These are phyloP conservation scores for Quercus alba DNA, from an alignment of 306 rosid species.

Conservation along the genomic window DNA sequence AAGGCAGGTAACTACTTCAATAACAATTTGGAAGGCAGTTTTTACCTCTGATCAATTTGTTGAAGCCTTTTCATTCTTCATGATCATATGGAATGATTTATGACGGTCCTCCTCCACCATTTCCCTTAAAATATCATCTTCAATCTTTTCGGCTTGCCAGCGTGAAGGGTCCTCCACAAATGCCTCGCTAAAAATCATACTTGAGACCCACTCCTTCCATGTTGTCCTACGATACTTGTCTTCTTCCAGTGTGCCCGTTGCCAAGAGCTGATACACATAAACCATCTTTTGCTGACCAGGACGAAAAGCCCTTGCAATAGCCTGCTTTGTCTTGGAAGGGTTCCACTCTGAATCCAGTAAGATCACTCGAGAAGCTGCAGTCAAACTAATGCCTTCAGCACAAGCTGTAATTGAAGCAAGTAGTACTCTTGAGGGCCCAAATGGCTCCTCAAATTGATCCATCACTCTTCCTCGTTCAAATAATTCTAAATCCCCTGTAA, in stretches of 20 bases:
- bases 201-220: constrained; percentile 96
- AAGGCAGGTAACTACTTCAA: neutral
- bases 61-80: constrained; percentile 94
- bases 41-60: constrained; percentile 55
- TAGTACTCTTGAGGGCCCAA: constrained; percentile 68
- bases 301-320: constrained; percentile 89
- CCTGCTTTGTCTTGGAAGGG: constrained; percentile 94
- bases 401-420: constrained; percentile 97
- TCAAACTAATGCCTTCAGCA: constrained; percentile 93
- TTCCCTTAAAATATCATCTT: constrained; percentile 79
- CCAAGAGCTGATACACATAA: constrained; percentile 83
- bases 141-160: constrained; percentile 90
- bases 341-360: constrained; percentile 94
- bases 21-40: neutral
- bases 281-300: constrained; percentile 90
- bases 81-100: constrained; percentile 84
- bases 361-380: constrained; percentile 92
- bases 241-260: constrained; percentile 81
- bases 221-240: constrained; percentile 75
- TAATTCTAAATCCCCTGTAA: constrained; percentile 84
- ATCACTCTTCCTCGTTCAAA: constrained; percentile 88
- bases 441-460: constrained; percentile 78
- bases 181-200: constrained; percentile 91
- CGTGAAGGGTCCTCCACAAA: constrained; percentile 88
- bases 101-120: constrained; percentile 77